Conservation (phyloP, 192 early-diverging fungal species). For the Neocallimastix lanati region DNA sequence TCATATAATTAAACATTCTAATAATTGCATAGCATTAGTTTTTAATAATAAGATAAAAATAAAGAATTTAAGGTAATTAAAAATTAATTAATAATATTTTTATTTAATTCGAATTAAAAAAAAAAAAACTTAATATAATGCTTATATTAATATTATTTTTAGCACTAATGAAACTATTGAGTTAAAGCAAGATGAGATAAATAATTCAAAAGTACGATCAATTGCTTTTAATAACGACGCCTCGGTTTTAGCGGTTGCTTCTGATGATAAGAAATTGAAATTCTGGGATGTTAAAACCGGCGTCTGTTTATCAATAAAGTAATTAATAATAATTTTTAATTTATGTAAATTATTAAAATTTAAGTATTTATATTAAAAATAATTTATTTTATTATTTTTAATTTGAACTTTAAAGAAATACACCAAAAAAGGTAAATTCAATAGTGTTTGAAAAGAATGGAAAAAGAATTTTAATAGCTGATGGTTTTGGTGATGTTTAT, state of each 20-base stretch:
- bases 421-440: constrained; percentile 57
- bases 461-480: constrained; percentile 48
- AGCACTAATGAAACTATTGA: not conserved
- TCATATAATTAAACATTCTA: not conserved
- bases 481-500: constrained; percentile 94
- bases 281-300: not conserved
- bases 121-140: no score
- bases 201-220: not conserved
- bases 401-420: no score
- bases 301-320: not conserved
- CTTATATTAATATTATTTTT: no score
- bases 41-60: not conserved
- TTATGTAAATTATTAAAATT: no score
- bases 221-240: not conserved
- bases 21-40: not conserved
- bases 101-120: no score
- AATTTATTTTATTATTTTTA: no score
- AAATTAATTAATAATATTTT: no score
- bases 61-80: not conserved
- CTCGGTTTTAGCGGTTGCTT: not conserved
- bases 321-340: not conserved
- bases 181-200: not conserved
- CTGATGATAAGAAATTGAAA: not conserved
- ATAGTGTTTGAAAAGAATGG: constrained; percentile 50
- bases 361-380: no score